phyloP scores from a whole-genome alignment of 768 basidiomycete species.

The Rhodosporidiobolus sp. region DNA sequence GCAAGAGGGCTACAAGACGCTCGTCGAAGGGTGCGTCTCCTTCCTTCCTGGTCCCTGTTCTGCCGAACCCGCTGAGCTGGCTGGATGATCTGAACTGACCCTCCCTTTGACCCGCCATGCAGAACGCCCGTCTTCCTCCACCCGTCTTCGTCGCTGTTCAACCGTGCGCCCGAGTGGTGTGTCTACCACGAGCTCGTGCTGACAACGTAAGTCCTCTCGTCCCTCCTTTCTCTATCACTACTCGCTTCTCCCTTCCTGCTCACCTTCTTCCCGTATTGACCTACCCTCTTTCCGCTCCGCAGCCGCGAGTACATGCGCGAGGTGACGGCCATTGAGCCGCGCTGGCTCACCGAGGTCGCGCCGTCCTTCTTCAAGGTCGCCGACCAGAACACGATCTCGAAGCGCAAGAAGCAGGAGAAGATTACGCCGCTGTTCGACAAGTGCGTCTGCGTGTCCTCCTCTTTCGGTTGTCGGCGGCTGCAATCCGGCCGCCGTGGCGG shows the following conservation, averaged over 20 bases:
- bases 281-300: slow-evolving; percentile 18
- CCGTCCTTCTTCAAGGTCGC: slow-evolving; percentile 99
- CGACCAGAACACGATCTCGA: slow-evolving; percentile 95
- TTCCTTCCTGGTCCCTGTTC: no score
- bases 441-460: slow-evolving; percentile 54
- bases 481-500: neutral
- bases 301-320: slow-evolving; percentile 46
- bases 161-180: slow-evolving; percentile 92
- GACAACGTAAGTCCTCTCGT: slow-evolving; percentile 60
- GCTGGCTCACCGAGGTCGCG: slow-evolving; percentile 90
- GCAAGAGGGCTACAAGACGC: slow-evolving; percentile 96
- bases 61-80: slow-evolving; percentile 38
- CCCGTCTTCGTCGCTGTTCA: slow-evolving; percentile 87
- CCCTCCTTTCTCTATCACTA: neutral
- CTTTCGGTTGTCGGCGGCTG: no score
- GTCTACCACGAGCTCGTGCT: slow-evolving; percentile 94
- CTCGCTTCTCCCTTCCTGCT: no score
- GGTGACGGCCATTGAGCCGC: slow-evolving; percentile 92
- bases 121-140: slow-evolving; percentile 96
- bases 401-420: slow-evolving; percentile 92
- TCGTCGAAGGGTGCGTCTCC: slow-evolving; percentile 66
- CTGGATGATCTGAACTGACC: no score
- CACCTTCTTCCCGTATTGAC: neutral
- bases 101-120: neutral
- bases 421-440: slow-evolving; percentile 92